Base-by-base conservation (phyloP, 2,329 filamentous ascomycete genomes). In the Stachybotrys elegans region DNA sequence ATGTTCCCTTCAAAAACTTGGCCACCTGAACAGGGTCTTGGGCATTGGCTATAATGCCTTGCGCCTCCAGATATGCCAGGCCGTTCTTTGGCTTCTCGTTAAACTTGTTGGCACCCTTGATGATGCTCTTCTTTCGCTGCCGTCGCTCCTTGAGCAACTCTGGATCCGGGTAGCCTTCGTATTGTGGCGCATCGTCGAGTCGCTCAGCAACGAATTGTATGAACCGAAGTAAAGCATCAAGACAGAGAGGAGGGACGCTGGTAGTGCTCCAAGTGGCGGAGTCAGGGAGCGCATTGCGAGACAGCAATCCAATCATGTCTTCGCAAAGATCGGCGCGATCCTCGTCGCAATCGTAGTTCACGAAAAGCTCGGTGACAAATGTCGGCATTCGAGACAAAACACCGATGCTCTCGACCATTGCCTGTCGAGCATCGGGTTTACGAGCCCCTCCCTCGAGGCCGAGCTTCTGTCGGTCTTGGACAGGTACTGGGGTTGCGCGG, bases 181-280 rank as follows among this genome's bases (percentile, higher is more conserved):
- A 70, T 3, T 69, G 62, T 1, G 87, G 81, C 21, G 80, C 71
- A 43, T 93, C 80, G 41, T 94, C 80, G 16, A 97, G 69, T 44
- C 93, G 80, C 60, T 95, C 90, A 1, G 89, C 86, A 51, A 98
- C 85, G 52, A 89, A 95, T 58, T 96, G 91, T 25, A 98, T 81
- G 56, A 91, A 97, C 14, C 89, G 84, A 20, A 98, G 73, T 11
- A 98, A 72, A 9, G 93, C 90, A 67, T 98, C 93, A 19, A 98
- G 73, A 57, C 93, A 98, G 3, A 98, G 71, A 1, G 93, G 93
- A 14, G 93, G 93, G 2, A 98, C 94, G 60, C 95, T 98, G 5
- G 92, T 96, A 11, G 93, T 98, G 63, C 94, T 98, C 93, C 93
- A 98, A 6, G 91, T 96, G 6, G 92, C 93, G 8, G 93, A 95